A percentile compares a stretch with the other conserved stretches of the same genome.
Evolutionary conservation across 768 basidiomycete species (phyloP).

Genomic region (Termitomyces sp.): DNA sequence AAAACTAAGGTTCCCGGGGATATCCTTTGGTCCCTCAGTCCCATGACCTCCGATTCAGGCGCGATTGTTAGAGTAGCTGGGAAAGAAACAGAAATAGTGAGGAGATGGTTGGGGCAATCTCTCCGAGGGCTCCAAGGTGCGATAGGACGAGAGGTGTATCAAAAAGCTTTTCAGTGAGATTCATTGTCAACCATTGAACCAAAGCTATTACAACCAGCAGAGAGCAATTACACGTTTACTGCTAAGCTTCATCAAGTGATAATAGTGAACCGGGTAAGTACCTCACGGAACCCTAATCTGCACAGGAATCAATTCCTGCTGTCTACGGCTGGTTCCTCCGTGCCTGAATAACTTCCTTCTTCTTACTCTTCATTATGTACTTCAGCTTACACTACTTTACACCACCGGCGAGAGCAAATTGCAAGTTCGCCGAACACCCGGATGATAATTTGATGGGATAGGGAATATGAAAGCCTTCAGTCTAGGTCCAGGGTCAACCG

Average conservation of each 20-base stretch:
- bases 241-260: no score
- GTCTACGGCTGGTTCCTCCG: no score
- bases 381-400: neutral
- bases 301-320: neutral
- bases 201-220: neutral
- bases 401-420: neutral
- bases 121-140: slow-evolving; percentile 45
- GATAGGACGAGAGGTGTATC: slow-evolving; percentile 61
- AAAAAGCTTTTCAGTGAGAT: slow-evolving; percentile 48
- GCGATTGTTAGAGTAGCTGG: slow-evolving; percentile 72
- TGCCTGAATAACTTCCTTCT: neutral
- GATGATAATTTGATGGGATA: neutral
- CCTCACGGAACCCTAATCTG: no score
- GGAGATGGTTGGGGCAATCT: slow-evolving; percentile 57
- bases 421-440: neutral
- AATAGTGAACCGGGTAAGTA: no score
- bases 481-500: neutral
- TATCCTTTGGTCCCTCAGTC: slow-evolving; percentile 80
- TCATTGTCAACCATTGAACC: neutral
- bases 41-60: slow-evolving; percentile 34
- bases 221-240: neutral
- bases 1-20: slow-evolving; percentile 50
- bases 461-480: neutral
- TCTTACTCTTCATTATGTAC: neutral
- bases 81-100: slow-evolving; percentile 70